Conservation (phyloP, 768 basidiomycete genomes). For the Pleurotus salmoneostramineus region DNA sequence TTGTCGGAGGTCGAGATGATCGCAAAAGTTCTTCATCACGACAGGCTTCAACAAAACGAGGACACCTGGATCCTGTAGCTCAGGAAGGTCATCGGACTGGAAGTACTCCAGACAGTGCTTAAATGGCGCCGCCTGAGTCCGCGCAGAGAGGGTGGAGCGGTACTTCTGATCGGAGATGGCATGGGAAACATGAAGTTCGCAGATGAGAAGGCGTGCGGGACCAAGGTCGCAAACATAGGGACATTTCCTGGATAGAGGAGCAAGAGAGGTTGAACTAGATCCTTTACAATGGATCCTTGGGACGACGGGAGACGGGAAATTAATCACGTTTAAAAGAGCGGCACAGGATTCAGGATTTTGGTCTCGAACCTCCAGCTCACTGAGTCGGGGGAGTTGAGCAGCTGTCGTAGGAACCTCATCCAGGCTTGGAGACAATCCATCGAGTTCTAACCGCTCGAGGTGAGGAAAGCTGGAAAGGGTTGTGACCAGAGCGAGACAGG, state of each 20-base stretch:
- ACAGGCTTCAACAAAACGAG: not conserved
- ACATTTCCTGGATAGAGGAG: not conserved
- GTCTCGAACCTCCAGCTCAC: not conserved
- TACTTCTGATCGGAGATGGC: not conserved
- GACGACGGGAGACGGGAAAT: not conserved
- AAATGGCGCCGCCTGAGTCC: not conserved
- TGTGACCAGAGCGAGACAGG: no score
- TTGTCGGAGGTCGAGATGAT: not conserved
- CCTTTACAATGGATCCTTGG: not conserved
- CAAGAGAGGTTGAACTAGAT: not conserved
- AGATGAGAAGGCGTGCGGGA: not conserved
- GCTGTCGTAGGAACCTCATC: no score
- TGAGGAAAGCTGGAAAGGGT: no score
- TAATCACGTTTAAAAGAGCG: not conserved
- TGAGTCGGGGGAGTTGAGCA: not conserved
- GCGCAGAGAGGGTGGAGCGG: not conserved
- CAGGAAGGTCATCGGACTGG: not conserved
- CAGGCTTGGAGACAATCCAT: no score
- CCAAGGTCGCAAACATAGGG: not conserved
- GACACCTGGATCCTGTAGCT: not conserved
- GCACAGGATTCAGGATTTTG: not conserved
- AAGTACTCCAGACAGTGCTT: not conserved
- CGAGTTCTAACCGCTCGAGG: no score
- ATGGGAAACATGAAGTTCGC: not conserved
- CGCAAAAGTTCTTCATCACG: not conserved